These are phyloP conservation scores for Phaeomoniella chlamydospora DNA, from an alignment of 2,329 filamentous ascomycete species.

Conservation along the genomic window DNA sequence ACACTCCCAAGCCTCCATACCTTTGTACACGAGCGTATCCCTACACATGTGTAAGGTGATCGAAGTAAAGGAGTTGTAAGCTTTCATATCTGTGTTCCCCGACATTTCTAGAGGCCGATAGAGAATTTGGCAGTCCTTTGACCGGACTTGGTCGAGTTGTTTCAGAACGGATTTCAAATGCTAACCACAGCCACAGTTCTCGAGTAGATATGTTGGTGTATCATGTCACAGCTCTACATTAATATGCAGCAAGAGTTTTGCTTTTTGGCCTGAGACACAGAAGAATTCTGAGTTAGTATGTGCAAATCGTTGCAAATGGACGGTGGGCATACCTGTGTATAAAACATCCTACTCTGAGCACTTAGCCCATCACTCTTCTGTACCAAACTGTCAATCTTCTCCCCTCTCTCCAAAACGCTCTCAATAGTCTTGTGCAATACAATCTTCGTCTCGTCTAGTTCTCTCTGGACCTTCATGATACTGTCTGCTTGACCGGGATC, in stretches of 20 bases:
- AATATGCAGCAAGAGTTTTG: slow-evolving; percentile 46
- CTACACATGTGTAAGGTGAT: too few species aligned
- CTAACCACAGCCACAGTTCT: too few species aligned
- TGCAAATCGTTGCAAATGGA: not conserved
- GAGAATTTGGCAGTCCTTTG: too few species aligned
- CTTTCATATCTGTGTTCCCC: too few species aligned
- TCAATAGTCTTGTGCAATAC: slow-evolving; percentile 95
- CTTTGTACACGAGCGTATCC: too few species aligned
- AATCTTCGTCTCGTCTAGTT: slow-evolving; percentile 95
- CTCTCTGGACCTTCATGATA: slow-evolving; percentile 90
- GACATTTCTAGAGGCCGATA: too few species aligned
- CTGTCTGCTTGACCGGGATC: slow-evolving; percentile 80
- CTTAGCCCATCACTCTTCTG: slow-evolving; percentile 86
- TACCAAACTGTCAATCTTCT: slow-evolving; percentile 92
- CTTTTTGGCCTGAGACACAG: slow-evolving; percentile 35
- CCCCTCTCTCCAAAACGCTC: slow-evolving; percentile 55
- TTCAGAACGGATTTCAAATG: too few species aligned
- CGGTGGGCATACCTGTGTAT: slow-evolving; percentile 47
- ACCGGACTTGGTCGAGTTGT: too few species aligned
- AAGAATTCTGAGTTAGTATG: slow-evolving; percentile 4
- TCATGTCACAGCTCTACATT: too few species aligned
- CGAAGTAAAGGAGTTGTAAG: too few species aligned
- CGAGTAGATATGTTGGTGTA: too few species aligned
- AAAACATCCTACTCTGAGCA: slow-evolving; percentile 94
- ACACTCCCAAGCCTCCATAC: too few species aligned